phyloP scores from a whole-genome alignment of 371 early-diverging fungal genomes.

The Mortierella sp. region DNA sequence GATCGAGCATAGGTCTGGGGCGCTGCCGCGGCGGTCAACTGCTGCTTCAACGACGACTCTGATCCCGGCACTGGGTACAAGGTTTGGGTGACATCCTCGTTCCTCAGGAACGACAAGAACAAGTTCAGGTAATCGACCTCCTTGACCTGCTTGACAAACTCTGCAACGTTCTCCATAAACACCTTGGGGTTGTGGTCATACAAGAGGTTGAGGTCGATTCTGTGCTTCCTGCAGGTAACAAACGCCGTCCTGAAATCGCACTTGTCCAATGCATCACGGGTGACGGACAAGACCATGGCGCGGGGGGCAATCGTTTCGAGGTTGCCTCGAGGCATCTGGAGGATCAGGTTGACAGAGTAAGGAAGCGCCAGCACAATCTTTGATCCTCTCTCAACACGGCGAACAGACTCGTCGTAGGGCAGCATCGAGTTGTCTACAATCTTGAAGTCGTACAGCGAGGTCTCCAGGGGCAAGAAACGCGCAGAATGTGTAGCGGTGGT shows the following conservation, averaged over 20 bases:
- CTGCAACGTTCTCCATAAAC: constrained; percentile 76
- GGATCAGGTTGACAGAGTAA: constrained; percentile 76
- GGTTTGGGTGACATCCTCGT: constrained; percentile 60
- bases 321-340: constrained; percentile 98
- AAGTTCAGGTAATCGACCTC: constrained; percentile 92
- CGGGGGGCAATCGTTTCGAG: constrained; percentile 96
- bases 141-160: constrained; percentile 83
- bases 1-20: constrained; percentile 13
- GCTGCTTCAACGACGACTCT: constrained; percentile 25
- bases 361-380: constrained; percentile 86
- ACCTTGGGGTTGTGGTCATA: constrained; percentile 80
- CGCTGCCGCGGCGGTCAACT: constrained; percentile 4
- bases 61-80: constrained; percentile 52
- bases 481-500: constrained; percentile 90
- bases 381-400: constrained; percentile 94
- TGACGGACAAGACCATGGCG: constrained; percentile 87
- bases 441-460: constrained; percentile 59
- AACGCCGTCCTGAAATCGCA: constrained; percentile 87
- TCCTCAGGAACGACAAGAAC: constrained; percentile 86
- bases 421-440: constrained; percentile 64
- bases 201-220: constrained; percentile 94
- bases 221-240: constrained; percentile 87
- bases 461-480: constrained; percentile 72
- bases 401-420: constrained; percentile 79
- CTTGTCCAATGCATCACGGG: constrained; percentile 79